phyloP scores from a whole-genome alignment of 768 basidiomycete species.

The Lepiota venenata region DNA sequence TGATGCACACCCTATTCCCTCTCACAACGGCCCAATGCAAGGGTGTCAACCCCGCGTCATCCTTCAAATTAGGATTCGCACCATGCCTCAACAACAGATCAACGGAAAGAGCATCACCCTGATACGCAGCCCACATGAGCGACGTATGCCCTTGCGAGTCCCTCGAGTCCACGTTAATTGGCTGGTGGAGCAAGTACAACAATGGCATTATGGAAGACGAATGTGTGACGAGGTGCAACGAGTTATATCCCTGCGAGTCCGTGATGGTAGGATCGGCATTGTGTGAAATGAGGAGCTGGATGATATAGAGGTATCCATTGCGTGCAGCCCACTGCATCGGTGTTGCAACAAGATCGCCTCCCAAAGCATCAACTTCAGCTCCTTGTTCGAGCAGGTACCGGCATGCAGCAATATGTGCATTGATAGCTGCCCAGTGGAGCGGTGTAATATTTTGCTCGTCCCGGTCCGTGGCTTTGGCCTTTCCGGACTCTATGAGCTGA shows the following conservation, averaged over 20 bases:
- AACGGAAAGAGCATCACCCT: slow-evolving; percentile 94
- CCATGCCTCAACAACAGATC: slow-evolving; percentile 87
- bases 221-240: slow-evolving; percentile 93
- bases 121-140: slow-evolving; percentile 99
- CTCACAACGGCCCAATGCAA: slow-evolving; percentile 98
- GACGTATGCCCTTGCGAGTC: slow-evolving; percentile 93
- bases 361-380: slow-evolving; percentile 91
- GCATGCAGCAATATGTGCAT: slow-evolving; percentile 89
- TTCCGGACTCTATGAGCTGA: slow-evolving; percentile 66
- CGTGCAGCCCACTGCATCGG: slow-evolving; percentile 98
- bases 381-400: slow-evolving; percentile 87
- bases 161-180: slow-evolving; percentile 85
- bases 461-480: slow-evolving; percentile 68
- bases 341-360: slow-evolving; percentile 92
- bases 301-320: slow-evolving; percentile 94
- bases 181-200: slow-evolving; percentile 89
- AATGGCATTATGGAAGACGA: slow-evolving; percentile 94
- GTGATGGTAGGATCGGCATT: slow-evolving; percentile 89
- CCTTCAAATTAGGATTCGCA: slow-evolving; percentile 72
- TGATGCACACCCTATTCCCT: slow-evolving; percentile 87
- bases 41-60: slow-evolving; percentile 82
- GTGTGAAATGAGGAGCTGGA: slow-evolving; percentile 86
- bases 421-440: slow-evolving; percentile 98
- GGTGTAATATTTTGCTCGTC: slow-evolving; percentile 93
- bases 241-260: slow-evolving; percentile 95